phyloP scores from a whole-genome alignment of 371 early-diverging fungal species.

The Mucor racemosus region DNA sequence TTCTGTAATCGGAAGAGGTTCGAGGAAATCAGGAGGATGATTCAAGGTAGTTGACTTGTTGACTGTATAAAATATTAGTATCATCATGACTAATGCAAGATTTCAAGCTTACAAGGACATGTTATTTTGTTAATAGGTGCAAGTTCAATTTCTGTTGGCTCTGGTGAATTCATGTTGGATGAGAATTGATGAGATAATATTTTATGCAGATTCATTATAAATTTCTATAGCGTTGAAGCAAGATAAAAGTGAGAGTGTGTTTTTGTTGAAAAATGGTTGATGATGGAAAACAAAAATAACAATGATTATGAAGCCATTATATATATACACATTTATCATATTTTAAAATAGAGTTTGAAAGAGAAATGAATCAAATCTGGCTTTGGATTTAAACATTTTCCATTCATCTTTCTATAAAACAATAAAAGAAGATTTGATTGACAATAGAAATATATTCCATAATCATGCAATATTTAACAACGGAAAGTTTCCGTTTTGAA shows the following conservation, averaged over 20 bases:
- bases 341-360: slow-evolving; percentile 1
- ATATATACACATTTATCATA: neutral
- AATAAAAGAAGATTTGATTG: neutral
- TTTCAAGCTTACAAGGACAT: neutral
- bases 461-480: neutral
- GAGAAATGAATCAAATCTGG: neutral
- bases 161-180: neutral
- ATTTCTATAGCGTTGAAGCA: neutral
- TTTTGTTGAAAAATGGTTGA: slow-evolving; percentile 4
- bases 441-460: neutral
- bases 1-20: slow-evolving; percentile 9
- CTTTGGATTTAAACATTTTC: neutral
- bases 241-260: neutral
- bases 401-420: slow-evolving; percentile 1
- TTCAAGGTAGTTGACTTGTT: neutral
- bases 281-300: neutral
- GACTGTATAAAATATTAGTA: neutral
- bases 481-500: neutral
- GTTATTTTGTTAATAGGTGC: neutral
- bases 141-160: neutral
- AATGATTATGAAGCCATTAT: neutral
- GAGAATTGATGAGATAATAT: neutral
- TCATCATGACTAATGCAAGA: neutral
- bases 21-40: slow-evolving; percentile 18
- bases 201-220: neutral